phyloP scores from a whole-genome alignment of 352 stramenopile genomes.

The Pythium sukuiense region DNA sequence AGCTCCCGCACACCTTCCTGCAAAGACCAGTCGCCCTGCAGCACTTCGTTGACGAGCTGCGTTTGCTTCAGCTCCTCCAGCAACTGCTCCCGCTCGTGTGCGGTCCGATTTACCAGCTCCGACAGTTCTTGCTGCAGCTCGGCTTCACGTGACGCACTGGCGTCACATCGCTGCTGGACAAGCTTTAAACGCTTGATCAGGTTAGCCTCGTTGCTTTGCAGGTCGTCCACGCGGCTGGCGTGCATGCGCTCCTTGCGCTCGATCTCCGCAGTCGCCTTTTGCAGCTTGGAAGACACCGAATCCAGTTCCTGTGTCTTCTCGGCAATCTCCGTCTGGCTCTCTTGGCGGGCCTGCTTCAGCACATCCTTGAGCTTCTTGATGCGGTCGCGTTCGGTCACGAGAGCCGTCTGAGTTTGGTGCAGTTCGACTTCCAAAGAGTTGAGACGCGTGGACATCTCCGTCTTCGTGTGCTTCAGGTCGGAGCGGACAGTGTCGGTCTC shows the following conservation, averaged over 20 bases:
- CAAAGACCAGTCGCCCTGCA: slow-evolving; percentile 24
- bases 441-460: slow-evolving; percentile 21
- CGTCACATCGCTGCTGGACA: slow-evolving; percentile 27
- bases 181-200: slow-evolving; percentile 32
- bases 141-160: slow-evolving; percentile 25
- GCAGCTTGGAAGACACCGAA: slow-evolving; percentile 15
- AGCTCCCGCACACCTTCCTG: slow-evolving; percentile 26
- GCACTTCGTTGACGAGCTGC: slow-evolving; percentile 21
- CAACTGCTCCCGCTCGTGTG: slow-evolving; percentile 53
- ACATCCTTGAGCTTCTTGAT: slow-evolving; percentile 25
- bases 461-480: slow-evolving; percentile 20
- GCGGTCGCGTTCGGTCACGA: slow-evolving; percentile 27
- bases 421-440: slow-evolving; percentile 25
- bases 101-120: slow-evolving; percentile 33
- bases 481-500: slow-evolving; percentile 7
- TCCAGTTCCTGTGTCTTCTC: slow-evolving; percentile 22
- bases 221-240: slow-evolving; percentile 22
- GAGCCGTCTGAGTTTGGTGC: slow-evolving; percentile 22
- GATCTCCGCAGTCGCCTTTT: slow-evolving; percentile 12
- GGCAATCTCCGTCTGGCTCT: slow-evolving; percentile 13
- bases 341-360: slow-evolving; percentile 20
- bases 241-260: slow-evolving; percentile 25
- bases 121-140: slow-evolving; percentile 60
- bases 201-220: slow-evolving; percentile 32
- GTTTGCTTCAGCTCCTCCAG: slow-evolving; percentile 36